Conservation (phyloP, 345 rosid genomes). For the Clausena lansium region DNA sequence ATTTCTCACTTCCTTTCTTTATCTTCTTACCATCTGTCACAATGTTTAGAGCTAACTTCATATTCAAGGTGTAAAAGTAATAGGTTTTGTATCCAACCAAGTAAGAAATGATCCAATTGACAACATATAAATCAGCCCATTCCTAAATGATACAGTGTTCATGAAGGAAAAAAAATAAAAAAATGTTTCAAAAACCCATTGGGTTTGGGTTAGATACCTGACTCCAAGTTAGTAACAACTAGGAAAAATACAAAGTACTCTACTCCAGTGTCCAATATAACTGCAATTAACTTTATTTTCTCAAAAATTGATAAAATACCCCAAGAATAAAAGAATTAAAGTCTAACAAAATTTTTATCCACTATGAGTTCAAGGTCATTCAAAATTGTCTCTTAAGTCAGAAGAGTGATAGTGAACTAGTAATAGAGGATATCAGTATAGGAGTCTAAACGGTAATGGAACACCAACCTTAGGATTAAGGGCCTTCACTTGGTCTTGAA, state of each 20-base stretch:
- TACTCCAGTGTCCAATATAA: neutral
- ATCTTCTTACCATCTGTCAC: neutral
- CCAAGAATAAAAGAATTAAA: neutral
- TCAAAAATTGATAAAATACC: neutral
- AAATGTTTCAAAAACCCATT: neutral
- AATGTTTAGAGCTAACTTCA: neutral
- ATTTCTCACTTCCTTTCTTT: neutral
- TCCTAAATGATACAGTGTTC: neutral
- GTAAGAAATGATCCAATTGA: neutral
- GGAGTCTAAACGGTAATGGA: neutral
- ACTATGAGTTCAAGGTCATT: neutral
- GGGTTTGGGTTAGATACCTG: neutral
- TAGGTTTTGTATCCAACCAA: neutral
- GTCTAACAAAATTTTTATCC: neutral
- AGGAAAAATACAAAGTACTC: neutral
- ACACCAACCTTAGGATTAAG: slow-evolving; percentile 78
- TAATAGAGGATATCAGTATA: neutral
- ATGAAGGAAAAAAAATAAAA: neutral
- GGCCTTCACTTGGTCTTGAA: slow-evolving; percentile 78
- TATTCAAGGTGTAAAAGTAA: neutral
- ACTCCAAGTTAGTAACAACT: neutral
- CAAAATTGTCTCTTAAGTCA: neutral
- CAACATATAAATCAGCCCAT: neutral
- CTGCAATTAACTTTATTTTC: neutral
- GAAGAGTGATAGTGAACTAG: neutral